Conservation (phyloP, 805 yeast genomes). For the Saturnispora dispora region DNA sequence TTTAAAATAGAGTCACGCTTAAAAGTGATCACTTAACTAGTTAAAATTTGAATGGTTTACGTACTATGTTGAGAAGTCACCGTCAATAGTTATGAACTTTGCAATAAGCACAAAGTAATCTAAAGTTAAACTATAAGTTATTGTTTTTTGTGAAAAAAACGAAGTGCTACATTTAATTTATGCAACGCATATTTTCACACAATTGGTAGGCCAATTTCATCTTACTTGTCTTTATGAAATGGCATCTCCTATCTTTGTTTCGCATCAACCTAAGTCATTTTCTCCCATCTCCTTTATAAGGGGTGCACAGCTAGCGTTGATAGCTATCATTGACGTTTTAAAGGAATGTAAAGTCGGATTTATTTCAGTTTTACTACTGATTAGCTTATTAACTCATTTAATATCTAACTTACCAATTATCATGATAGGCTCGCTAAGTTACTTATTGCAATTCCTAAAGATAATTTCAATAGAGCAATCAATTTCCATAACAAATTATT, state of each 20-base stretch:
- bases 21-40: too few relatives aligned
- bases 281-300: conserved; percentile 39
- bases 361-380: not conserved
- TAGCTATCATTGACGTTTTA: conserved; percentile 12
- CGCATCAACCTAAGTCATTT: conserved; percentile 49
- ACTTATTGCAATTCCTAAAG: not conserved
- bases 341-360: not conserved
- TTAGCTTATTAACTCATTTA: not conserved
- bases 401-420: conserved; percentile 3
- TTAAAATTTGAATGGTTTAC: too few relatives aligned
- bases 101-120: too few relatives aligned
- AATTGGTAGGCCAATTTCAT: not conserved
- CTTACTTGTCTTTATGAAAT: conserved; percentile 20
- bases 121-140: too few relatives aligned
- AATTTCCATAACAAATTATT: not conserved
- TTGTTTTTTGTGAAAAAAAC: not conserved
- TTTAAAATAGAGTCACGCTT: too few relatives aligned
- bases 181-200: not conserved
- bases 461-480: not conserved
- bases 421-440: not conserved
- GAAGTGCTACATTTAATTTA: not conserved
- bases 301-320: conserved; percentile 43
- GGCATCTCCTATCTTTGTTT: conserved; percentile 53
- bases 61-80: not conserved
- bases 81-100: too few relatives aligned